Evolutionary conservation across 306 rosid genomes (phyloP), one percentile per base, ranked within the genome.

Genomic region (Neltuma alba): DNA sequence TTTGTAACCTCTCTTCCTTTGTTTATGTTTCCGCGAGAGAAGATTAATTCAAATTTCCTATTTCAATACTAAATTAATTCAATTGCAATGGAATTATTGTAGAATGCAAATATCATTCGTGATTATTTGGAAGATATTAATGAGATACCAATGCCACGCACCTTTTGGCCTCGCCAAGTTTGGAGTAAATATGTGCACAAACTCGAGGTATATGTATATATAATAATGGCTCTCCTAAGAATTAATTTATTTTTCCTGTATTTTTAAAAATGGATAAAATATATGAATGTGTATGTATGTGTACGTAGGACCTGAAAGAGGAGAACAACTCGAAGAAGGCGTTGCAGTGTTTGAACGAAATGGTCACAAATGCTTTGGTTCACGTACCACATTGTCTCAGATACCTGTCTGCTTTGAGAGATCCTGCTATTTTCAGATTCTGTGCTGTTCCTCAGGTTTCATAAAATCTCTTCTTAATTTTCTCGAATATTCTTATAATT

Each of bases 71-170:
- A 18, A 50, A 21, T 55, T 37, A 2, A 0, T 0, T 78, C 40
- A 7, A 41, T 58, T 60, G 2, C 0, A 6, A 37, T 37, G 40
- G 40, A 77, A 62, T 68, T n/a, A n/a, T 87, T 37, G n/a, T n/a
- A 90, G 94, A 90, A 90, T 84, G 85, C 91, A 64, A 88, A 90
- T 81, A 86, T 90, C 31, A 90, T 90, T 60, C 91, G 91, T 73
- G 94, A 90, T 72, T 90, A 90, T 79, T 80, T 90, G 83, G 94
- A 90, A 77, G 93, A 90, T 72, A 90, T 90, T 65, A 90, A 90
- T 40, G 93, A 90, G 87, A 86, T 90, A 72, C 93, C 93, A 50
- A 88, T 84, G 86, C 88, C 85, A 18, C 89, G 93, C 25, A 90
- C 86, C 87, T 90, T 90, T 81, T 90, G 94, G 94, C 91, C 94